Conservation (phyloP, 179 eudicot genomes). For the Spinacia oleracea region DNA sequence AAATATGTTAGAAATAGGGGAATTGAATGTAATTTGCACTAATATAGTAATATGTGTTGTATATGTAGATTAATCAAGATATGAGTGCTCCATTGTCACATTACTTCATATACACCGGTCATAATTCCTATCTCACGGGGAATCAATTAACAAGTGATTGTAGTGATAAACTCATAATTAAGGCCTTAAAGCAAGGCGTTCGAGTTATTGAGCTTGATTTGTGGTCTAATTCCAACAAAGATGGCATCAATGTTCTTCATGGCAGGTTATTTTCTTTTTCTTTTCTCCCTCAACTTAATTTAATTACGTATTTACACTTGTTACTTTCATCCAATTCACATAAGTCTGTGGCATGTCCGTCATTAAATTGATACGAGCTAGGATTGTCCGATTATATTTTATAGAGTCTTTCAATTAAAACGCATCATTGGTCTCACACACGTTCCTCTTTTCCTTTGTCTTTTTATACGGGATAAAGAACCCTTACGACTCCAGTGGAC, state of each 20-base stretch:
- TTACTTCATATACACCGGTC: conserved; percentile 88
- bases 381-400: neutral
- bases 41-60: neutral
- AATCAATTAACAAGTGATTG: conserved; percentile 90
- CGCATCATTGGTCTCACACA: neutral
- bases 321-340: too few species aligned
- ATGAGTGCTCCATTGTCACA: conserved; percentile 89
- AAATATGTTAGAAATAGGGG: too few species aligned
- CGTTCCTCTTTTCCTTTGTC: neutral
- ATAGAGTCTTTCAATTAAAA: neutral
- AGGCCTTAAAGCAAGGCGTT: conserved; percentile 72
- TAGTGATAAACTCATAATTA: conserved; percentile 70
- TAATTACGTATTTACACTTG: too few species aligned
- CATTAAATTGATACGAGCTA: neutral
- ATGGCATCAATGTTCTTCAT: conserved; percentile 69
- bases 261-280: conserved; percentile 59
- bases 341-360: too few species aligned
- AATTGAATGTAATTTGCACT: neutral
- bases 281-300: neutral
- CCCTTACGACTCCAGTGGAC: conserved; percentile 82
- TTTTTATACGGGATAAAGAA: conserved; percentile 37
- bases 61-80: conserved; percentile 74
- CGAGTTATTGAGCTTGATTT: conserved; percentile 90
- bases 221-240: conserved; percentile 76
- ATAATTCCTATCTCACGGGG: conserved; percentile 89